Base-by-base conservation (phyloP, 805 yeast species). In the Jamesozyma gamospora region DNA sequence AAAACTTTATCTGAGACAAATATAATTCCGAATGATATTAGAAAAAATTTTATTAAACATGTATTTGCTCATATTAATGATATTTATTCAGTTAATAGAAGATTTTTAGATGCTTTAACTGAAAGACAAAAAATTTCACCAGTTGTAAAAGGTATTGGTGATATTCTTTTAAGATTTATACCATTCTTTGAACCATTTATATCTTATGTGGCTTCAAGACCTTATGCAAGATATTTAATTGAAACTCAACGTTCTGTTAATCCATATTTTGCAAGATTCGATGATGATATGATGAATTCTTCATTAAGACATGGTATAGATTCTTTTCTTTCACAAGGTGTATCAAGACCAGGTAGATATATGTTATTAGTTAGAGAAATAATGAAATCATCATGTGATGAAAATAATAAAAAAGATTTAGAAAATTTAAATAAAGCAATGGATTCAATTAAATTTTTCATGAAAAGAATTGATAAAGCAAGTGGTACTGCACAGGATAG, bases 401-500 rank as follows among this genome's bases (percentile, higher is more conserved):
- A 88, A 49, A 73, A 71, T 52, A 74, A 72, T 39, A 74, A 50
- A 32, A 50, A 60, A 41, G 72, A 67, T 42, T 41, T 58, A 21
- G 65, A 66, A 30, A 59, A 79, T 48, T 66, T 92, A 41, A 69
- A 73, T 18, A 77, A 76, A 46, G 94, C 95, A 1, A 74, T 82
- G 47, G 84, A 77, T 36, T 76, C 81, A 50, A 72, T 90, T 28
- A 78, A 80, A 44, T 81, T 76, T 45, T 76, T 87, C 45, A 72
- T 92, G 63, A 78, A 71, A 24, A 74, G 82, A 55, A 67, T 68
- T 41, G 86, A 92, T 58, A 71, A 75, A 36, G 96, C 88, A 50
- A 79, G 94, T 31, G 98, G 98, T 64, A 88, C 82, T 50, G 85
- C 94, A 25, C 87, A 92, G 29, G 96, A 90, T 66, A 72, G 96